These are phyloP conservation scores for Podochytrium sp. DNA, from an alignment of 192 early-diverging fungal genomes.

Conservation along the genomic window DNA sequence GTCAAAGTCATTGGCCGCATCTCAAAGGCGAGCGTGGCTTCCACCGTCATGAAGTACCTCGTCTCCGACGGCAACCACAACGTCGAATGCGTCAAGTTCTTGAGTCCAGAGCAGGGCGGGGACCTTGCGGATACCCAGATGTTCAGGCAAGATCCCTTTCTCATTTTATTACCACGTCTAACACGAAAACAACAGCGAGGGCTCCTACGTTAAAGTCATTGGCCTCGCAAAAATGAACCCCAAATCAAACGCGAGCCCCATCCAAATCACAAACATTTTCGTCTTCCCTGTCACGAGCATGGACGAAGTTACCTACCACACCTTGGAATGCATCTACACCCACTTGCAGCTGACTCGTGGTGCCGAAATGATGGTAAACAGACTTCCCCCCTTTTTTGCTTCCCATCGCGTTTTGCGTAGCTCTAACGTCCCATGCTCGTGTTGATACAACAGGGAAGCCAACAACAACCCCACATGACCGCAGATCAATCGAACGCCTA, in stretches of 20 bases:
- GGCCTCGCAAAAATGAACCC: conserved; percentile 65
- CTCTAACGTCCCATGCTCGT: background rate
- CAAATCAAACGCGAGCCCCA: conserved; percentile 55
- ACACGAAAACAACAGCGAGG: conserved; percentile 45
- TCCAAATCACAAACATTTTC: conserved; percentile 37
- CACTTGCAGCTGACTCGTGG: conserved; percentile 61
- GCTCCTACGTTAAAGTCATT: conserved; percentile 73
- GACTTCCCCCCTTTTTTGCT: background rate
- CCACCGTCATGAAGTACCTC: conserved; percentile 67
- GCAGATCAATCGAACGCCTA: conserved; percentile 21
- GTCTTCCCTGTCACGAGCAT: conserved; percentile 65
- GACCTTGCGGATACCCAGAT: background rate
- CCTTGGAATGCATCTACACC: conserved; percentile 66
- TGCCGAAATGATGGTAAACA: background rate
- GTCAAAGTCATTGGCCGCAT: conserved; percentile 75
- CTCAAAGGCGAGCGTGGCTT: conserved; percentile 55
- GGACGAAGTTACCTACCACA: conserved; percentile 82
- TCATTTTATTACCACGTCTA: background rate
- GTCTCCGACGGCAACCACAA: conserved; percentile 82
- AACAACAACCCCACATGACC: conserved; percentile 1
- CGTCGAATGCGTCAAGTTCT: conserved; percentile 73
- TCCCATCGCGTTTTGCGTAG: too few species aligned
- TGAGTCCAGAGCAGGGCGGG: conserved; percentile 25
- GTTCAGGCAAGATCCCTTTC: conserved; percentile 15
- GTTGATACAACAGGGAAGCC: background rate